Evolutionary conservation across 208 protist genomes (phyloP), one percentile per base, ranked within the genome.

Genomic region (Porcisia deanei): DNA sequence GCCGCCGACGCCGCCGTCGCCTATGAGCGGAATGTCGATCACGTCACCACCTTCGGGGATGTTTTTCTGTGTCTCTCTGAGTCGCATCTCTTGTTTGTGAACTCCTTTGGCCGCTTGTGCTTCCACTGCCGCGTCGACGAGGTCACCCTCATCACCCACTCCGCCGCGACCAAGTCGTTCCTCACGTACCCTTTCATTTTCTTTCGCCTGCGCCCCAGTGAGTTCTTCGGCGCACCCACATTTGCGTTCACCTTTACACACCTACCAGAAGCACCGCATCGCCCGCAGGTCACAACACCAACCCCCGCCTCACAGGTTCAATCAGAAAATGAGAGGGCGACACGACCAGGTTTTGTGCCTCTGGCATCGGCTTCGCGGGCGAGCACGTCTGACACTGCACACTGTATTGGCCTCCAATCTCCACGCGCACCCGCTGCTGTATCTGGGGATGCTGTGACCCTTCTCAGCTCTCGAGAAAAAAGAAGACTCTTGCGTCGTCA

Each of bases 41-140:
- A 68, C 64, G 3, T 81, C 41, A 81, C 71, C 43, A 67, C 82
- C 16, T 75, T 87, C 67, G 79, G 71, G 45, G 79, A 89, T 54
- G 73, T 79, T 65, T 89, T 86, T 52, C 75, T 85, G 43, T 82
- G 75, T 37, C 20, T 89, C 12, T 73, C 70, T 7, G 81, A 85
- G 68, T 79, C 76, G n/a, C 77, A 83, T 66, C 41, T 89, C 20
- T 63, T 89, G 14, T 89, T 85, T 45, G 18, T 84, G 25, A 84
- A 85, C 76, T 89, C 85, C 10, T 89, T 89, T 30, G 85, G 85
- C 0, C 77, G 78, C 25, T 53, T 83, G 18, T 60, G 75, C 41
- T 73, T 82, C 16, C 81, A 89, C 55, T 86, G 68, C 69, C 58
- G 74, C 37, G 39, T 85, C 58, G 82, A 84, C 58, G 79, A 89